A percentile compares a stretch with the other conserved stretches of the same genome.
Evolutionary conservation across 805 yeast species (phyloP).

Genomic region (Scheffersomyces stipitis): DNA sequence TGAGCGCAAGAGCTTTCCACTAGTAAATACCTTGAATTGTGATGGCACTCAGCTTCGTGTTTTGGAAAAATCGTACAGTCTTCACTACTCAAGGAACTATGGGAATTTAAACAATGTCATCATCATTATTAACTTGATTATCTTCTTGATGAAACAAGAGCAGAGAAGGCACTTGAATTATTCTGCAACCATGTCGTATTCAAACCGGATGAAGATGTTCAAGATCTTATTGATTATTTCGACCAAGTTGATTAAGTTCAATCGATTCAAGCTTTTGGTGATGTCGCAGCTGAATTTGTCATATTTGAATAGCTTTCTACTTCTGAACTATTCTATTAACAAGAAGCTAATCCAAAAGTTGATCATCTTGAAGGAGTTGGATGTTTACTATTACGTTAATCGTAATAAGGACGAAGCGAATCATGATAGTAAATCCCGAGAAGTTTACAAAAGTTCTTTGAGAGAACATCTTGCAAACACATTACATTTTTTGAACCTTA

Average conservation of each 20-base stretch:
- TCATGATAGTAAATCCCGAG: background rate
- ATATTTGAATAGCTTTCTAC: constrained; percentile 28
- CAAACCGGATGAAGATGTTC: constrained; percentile 24
- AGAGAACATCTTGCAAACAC: constrained; percentile 21
- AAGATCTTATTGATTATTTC: constrained; percentile 29
- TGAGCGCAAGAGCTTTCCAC: constrained; percentile 1
- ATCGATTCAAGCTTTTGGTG: constrained; percentile 21
- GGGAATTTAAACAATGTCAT: constrained; percentile 15
- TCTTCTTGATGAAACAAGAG: constrained; percentile 26
- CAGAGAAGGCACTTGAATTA: constrained; percentile 1
- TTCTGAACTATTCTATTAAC: constrained; percentile 35
- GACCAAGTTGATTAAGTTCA: constrained; percentile 26
- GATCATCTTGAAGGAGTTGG: constrained; percentile 30
- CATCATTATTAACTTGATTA: constrained; percentile 22
- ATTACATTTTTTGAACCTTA: constrained; percentile 27
- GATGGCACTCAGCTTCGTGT: constrained; percentile 23
- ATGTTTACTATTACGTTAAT: constrained; percentile 20
- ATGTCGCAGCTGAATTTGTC: constrained; percentile 22
- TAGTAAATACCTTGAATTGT: constrained; percentile 6
- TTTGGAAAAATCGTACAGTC: constrained; percentile 13
- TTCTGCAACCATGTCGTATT: constrained; percentile 5
- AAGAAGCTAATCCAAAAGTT: constrained; percentile 34
- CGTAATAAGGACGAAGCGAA: constrained; percentile 3
- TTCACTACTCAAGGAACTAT: constrained; percentile 11
- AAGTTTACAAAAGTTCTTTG: constrained; percentile 7